A percentile compares a stretch with the other conserved stretches of the same genome.
Conservation (phyloP, 1,139 yeast genomes). For the Taphrina sp. region DNA sequence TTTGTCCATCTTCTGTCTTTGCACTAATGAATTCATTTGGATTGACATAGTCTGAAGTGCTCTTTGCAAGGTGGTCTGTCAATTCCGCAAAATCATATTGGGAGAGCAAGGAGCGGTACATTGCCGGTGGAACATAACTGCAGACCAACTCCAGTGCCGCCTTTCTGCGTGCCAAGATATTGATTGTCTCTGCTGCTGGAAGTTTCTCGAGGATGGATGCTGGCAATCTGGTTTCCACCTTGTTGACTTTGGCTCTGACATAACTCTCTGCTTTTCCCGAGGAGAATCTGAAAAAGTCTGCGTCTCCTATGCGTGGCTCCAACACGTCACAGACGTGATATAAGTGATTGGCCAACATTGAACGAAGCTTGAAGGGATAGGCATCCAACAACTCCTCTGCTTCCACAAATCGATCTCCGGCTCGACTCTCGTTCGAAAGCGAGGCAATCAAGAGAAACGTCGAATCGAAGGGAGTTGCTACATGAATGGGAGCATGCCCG, state of each 20-base stretch:
- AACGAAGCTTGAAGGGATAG: neutral
- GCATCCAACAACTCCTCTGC: slow-evolving; percentile 10
- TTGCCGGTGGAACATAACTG: slow-evolving; percentile 11
- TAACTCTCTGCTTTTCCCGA: neutral
- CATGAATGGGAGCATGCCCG: slow-evolving; percentile 21
- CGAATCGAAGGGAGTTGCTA: slow-evolving; percentile 17
- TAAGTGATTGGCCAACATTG: neutral
- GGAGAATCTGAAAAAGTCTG: slow-evolving; percentile 6
- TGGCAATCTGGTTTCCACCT: slow-evolving; percentile 2
- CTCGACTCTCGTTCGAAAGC: neutral
- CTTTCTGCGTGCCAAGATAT: neutral
- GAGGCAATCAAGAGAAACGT: slow-evolving; percentile 10
- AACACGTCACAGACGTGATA: slow-evolving; percentile 4
- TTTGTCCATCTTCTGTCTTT: neutral
- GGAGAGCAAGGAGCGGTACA: neutral
- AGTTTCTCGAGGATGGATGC: neutral
- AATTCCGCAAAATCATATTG: neutral
- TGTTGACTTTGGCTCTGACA: neutral
- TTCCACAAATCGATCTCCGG: slow-evolving; percentile 8
- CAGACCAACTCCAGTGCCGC: slow-evolving; percentile 16
- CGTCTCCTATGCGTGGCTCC: neutral
- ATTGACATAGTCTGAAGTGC: slow-evolving; percentile 6
- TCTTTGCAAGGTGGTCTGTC: neutral
- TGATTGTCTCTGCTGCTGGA: neutral
- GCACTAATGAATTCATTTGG: slow-evolving; percentile 21